A percentile compares a stretch with the other conserved stretches of the same genome.
Conservation (phyloP, 2,329 filamentous ascomycete genomes). For the Neofusicoccum kwambonambiense region DNA sequence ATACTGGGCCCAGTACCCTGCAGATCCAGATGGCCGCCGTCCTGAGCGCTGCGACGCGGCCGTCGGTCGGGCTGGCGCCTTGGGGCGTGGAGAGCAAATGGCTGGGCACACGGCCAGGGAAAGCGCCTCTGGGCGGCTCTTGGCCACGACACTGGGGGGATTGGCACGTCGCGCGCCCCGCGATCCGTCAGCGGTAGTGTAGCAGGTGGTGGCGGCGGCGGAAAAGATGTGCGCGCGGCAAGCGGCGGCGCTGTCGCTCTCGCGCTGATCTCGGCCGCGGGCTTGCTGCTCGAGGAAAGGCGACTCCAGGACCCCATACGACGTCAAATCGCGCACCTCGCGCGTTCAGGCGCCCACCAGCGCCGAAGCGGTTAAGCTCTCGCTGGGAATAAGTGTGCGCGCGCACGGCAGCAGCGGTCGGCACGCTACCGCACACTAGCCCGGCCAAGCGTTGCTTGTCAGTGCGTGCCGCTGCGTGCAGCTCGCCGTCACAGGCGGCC, state of each 20-base stretch:
- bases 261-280: slow-evolving; percentile 12
- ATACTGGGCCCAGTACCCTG: slow-evolving; percentile 16
- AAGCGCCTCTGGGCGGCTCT: not conserved
- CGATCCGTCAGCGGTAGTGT: not conserved
- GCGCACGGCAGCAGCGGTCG: not conserved
- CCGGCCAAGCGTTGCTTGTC: slow-evolving; percentile 9
- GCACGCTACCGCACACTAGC: slow-evolving; percentile 7
- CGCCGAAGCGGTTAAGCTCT: not conserved
- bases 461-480: slow-evolving; percentile 8
- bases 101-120: not conserved
- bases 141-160: slow-evolving; percentile 9
- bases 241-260: slow-evolving; percentile 14
- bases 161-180: slow-evolving; percentile 9
- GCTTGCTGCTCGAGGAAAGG: not conserved
- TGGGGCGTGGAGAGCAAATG: not conserved
- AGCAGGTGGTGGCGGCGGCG: slow-evolving; percentile 10
- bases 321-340: slow-evolving; percentile 15
- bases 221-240: slow-evolving; percentile 5
- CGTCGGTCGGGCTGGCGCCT: no score
- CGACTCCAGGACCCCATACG: slow-evolving; percentile 13
- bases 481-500: not conserved
- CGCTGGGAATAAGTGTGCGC: slow-evolving; percentile 7
- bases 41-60: not conserved
- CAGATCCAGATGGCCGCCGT: slow-evolving; percentile 14
- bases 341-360: slow-evolving; percentile 15